A percentile compares a stretch with the other conserved stretches of the same genome.
These are phyloP conservation scores for Globisporangium cederbergense DNA, from an alignment of 352 stramenopile genomes.

Conservation along the genomic window DNA sequence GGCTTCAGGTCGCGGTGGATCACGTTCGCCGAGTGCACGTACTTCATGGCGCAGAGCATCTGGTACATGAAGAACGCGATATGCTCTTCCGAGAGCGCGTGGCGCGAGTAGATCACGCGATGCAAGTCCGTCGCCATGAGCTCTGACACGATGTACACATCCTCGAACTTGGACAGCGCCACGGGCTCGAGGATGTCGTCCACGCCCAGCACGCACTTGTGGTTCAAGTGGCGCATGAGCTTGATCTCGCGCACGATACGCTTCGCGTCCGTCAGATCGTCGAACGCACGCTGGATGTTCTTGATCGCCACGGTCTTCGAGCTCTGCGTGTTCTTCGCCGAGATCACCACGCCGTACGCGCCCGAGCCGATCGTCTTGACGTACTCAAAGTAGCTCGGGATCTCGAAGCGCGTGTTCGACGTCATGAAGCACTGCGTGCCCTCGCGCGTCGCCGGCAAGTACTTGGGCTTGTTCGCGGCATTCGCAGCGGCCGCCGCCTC, in stretches of 20 bases:
- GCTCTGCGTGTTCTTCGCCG: slow-evolving; percentile 41
- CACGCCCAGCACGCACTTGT: slow-evolving; percentile 88
- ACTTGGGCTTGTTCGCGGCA: slow-evolving; percentile 79
- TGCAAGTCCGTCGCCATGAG: slow-evolving; percentile 90
- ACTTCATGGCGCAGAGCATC: slow-evolving; percentile 90
- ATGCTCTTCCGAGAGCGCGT: slow-evolving; percentile 82
- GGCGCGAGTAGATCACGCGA: slow-evolving; percentile 87
- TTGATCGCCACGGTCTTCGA: slow-evolving; percentile 85
- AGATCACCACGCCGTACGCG: slow-evolving; percentile 91
- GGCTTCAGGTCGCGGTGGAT: slow-evolving; percentile 97
- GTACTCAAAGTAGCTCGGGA: slow-evolving; percentile 75
- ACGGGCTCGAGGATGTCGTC: slow-evolving; percentile 72
- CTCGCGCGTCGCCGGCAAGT: slow-evolving; percentile 60
- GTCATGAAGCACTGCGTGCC: slow-evolving; percentile 82
- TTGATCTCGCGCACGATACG: slow-evolving; percentile 98
- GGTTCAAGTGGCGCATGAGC: slow-evolving; percentile 88
- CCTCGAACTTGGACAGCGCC: slow-evolving; percentile 70
- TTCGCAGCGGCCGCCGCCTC: slow-evolving; percentile 59
- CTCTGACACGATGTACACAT: slow-evolving; percentile 90
- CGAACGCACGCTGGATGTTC: slow-evolving; percentile 93
- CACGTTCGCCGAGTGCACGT: slow-evolving; percentile 92
- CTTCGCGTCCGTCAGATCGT: slow-evolving; percentile 98
- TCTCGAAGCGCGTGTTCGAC: slow-evolving; percentile 83
- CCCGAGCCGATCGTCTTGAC: slow-evolving; percentile 88
- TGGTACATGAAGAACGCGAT: slow-evolving; percentile 91